phyloP scores from a whole-genome alignment of 2,329 filamentous ascomycete genomes.

The Microsporum audouinii region DNA sequence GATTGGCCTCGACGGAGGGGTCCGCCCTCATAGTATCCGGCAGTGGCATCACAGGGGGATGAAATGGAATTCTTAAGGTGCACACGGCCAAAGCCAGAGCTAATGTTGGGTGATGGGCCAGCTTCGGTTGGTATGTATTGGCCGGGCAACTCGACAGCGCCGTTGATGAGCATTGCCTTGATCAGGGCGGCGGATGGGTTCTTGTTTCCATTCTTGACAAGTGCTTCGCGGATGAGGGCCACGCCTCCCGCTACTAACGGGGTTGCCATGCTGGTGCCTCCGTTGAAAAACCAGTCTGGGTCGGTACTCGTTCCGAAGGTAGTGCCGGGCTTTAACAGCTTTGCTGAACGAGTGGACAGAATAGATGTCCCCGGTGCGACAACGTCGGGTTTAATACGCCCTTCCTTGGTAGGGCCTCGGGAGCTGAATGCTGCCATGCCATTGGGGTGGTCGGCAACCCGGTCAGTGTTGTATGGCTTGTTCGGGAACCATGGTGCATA shows the following conservation, averaged over 20 bases:
- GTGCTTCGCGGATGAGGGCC: constrained; percentile 16
- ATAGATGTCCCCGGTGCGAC: constrained; percentile 18
- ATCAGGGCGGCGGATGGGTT: constrained; percentile 18
- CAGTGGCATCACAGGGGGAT: constrained; percentile 5
- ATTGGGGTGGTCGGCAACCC: constrained; percentile 13
- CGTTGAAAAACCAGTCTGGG: constrained; percentile 12
- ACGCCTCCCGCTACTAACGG: constrained; percentile 18
- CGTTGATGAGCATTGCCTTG: constrained; percentile 21
- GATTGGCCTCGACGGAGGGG: constrained; percentile 8
- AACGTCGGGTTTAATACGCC: constrained; percentile 18
- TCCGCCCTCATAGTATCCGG: constrained; percentile 8
- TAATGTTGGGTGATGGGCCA: constrained; percentile 14
- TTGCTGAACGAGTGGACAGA: constrained; percentile 13
- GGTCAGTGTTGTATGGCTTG: constrained; percentile 9
- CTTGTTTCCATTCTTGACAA: constrained; percentile 11
- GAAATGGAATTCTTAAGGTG: constrained; percentile 14
- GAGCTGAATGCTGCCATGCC: constrained; percentile 18
- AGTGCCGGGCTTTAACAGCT: constrained; percentile 2
- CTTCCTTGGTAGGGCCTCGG: constrained; percentile 15
- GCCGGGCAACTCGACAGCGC: constrained; percentile 15
- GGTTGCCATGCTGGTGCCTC: constrained; percentile 19
- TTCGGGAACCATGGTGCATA: constrained; percentile 10
- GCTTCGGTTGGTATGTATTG: constrained; percentile 15
- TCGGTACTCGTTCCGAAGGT: constrained; percentile 12
- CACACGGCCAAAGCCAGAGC: constrained; percentile 17